phyloP scores from a whole-genome alignment of 1,139 yeast genomes.

The Lodderomyces pseudojiufengensis region DNA sequence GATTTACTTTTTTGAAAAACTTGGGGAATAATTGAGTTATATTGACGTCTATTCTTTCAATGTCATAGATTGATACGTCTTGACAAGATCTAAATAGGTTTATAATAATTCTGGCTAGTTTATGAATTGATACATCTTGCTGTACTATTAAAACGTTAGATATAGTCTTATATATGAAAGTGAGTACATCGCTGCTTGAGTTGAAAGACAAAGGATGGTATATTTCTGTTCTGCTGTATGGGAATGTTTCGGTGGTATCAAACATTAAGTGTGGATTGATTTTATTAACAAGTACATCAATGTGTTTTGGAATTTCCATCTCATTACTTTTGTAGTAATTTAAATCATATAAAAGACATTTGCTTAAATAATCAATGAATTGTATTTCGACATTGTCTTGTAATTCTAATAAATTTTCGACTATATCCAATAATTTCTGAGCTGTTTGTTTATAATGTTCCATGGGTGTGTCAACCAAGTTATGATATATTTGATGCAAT shows the following conservation, averaged over 20 bases:
- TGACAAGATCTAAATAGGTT: slow-evolving; percentile 1
- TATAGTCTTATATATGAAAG: slow-evolving; percentile 1
- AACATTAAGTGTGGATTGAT: too few relatives aligned
- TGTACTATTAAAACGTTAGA: neutral
- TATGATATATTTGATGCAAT: too few relatives aligned
- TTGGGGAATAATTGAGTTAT: neutral
- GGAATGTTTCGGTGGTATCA: neutral
- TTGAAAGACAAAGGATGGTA: slow-evolving; percentile 1
- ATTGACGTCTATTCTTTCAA: neutral
- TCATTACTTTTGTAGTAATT: slow-evolving; percentile 1
- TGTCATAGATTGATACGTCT: neutral
- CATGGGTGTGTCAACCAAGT: too few relatives aligned
- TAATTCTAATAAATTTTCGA: slow-evolving; percentile 20
- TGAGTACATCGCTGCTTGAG: too few relatives aligned
- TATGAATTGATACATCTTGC: neutral
- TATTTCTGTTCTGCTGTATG: neutral
- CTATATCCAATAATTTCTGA: neutral
- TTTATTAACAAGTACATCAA: too few relatives aligned
- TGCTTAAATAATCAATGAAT: slow-evolving; percentile 18
- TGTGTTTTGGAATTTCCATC: too few relatives aligned
- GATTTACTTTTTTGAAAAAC: neutral
- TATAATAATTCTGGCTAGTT: slow-evolving; percentile 1
- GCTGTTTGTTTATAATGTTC: too few relatives aligned
- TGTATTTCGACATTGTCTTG: slow-evolving; percentile 21
- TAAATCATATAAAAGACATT: slow-evolving; percentile 2